A percentile compares a stretch with the other conserved stretches of the same genome.
phyloP scores from a whole-genome alignment of 495 filamentous ascomycete species.

The Talaromyces nanjingensis region DNA sequence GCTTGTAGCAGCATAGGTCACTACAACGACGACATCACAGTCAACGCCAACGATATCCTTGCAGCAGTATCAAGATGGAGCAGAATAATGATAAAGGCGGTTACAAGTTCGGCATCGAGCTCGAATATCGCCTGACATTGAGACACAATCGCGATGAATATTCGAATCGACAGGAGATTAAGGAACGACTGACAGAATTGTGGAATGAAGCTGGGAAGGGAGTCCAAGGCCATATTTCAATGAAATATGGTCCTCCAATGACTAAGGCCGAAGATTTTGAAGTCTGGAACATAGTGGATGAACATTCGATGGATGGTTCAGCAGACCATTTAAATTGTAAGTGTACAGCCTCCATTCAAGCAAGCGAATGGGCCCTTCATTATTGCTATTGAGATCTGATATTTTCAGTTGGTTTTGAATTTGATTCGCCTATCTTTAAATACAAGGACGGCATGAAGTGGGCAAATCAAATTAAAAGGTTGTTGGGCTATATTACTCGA shows the following conservation, averaged over 20 bases:
- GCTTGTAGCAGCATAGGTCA: not conserved
- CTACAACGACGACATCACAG: not conserved
- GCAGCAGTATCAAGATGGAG: not conserved
- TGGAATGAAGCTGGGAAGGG: not conserved
- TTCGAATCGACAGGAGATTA: not conserved
- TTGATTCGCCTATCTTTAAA: not conserved
- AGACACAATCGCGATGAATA: not conserved
- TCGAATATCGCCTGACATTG: not conserved
- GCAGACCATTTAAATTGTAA: not conserved
- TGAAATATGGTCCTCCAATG: not conserved
- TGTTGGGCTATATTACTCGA: not conserved
- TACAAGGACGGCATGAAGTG: not conserved
- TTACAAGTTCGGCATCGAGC: not conserved
- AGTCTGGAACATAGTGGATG: not conserved
- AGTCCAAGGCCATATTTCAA: not conserved
- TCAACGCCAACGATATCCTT: not conserved
- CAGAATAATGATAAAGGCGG: not conserved
- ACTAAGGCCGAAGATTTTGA: not conserved
- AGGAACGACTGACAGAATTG: not conserved
- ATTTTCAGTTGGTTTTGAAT: not conserved
- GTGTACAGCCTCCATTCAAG: not conserved
- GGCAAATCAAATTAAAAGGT: not conserved
- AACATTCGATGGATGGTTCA: not conserved
- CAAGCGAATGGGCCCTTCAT: not conserved
- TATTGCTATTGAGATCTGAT: not conserved